Conservation (phyloP, 129 eudicot species). For the Silybum marianum region DNA sequence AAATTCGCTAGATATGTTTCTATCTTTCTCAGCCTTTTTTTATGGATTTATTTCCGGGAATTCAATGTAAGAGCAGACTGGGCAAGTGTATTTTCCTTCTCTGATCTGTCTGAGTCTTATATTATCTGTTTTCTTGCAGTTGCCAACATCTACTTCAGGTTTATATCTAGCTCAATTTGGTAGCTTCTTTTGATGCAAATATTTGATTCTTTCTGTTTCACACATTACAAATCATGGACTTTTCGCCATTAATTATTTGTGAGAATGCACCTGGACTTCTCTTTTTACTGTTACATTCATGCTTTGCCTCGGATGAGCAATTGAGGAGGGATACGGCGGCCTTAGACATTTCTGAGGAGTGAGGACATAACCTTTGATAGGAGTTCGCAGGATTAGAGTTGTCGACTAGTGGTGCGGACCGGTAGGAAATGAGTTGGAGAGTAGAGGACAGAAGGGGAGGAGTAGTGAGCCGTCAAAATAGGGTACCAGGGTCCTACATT, state of each 20-base stretch:
- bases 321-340: background rate
- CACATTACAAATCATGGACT: background rate
- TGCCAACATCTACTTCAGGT: background rate
- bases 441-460: background rate
- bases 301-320: background rate
- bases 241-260: background rate
- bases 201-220: background rate
- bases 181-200: background rate
- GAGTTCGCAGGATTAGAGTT: background rate
- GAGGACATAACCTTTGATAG: background rate
- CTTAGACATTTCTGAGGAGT: background rate
- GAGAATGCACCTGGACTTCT: background rate
- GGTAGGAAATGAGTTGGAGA: background rate
- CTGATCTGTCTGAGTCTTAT: background rate
- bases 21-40: background rate
- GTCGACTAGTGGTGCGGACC: background rate
- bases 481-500: background rate
- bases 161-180: background rate
- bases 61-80: background rate
- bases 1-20: background rate
- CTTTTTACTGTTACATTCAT: background rate
- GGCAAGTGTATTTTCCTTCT: background rate
- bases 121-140: background rate
- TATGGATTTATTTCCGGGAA: background rate
- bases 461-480: background rate